Evolutionary conservation across 1,284 basidiomycete genomes (phyloP).

Genomic region (Fistulinella cinereoalba): DNA sequence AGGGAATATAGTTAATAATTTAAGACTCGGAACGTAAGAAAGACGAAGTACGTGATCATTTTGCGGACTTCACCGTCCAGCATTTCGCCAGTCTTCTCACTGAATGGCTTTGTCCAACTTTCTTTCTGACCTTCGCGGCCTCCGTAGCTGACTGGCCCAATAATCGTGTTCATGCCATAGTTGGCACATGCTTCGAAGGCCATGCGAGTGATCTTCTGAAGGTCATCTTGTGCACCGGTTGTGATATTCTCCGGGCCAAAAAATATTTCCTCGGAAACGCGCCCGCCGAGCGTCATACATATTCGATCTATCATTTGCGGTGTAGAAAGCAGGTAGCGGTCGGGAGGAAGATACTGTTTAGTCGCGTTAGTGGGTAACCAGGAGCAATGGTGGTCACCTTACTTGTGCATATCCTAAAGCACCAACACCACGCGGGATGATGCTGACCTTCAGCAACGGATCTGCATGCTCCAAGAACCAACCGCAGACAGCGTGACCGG

Average conservation of each 20-base stretch:
- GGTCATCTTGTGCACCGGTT: slow-evolving; percentile 95
- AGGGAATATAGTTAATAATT: neutral
- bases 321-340: slow-evolving; percentile 93
- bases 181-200: slow-evolving; percentile 94
- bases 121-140: slow-evolving; percentile 81
- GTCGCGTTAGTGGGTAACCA: slow-evolving; percentile 7
- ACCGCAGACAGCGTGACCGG: slow-evolving; percentile 96
- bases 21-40: neutral
- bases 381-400: slow-evolving; percentile 20
- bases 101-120: slow-evolving; percentile 95
- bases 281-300: slow-evolving; percentile 99
- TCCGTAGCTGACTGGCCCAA: slow-evolving; percentile 96
- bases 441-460: slow-evolving; percentile 96
- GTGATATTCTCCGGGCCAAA: slow-evolving; percentile 93
- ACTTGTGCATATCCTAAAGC: slow-evolving; percentile 96
- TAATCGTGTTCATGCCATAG: slow-evolving; percentile 93
- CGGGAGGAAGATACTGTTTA: slow-evolving; percentile 85
- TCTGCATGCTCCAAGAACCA: slow-evolving; percentile 99
- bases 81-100: slow-evolving; percentile 94
- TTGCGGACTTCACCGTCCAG: slow-evolving; percentile 90
- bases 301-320: slow-evolving; percentile 95
- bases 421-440: slow-evolving; percentile 95
- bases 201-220: slow-evolving; percentile 98
- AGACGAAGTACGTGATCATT: slow-evolving; percentile 77
- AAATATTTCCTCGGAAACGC: slow-evolving; percentile 98